Base-by-base conservation (phyloP, 2,329 filamentous ascomycete species). In the Ploettnerulaceae sp. region DNA sequence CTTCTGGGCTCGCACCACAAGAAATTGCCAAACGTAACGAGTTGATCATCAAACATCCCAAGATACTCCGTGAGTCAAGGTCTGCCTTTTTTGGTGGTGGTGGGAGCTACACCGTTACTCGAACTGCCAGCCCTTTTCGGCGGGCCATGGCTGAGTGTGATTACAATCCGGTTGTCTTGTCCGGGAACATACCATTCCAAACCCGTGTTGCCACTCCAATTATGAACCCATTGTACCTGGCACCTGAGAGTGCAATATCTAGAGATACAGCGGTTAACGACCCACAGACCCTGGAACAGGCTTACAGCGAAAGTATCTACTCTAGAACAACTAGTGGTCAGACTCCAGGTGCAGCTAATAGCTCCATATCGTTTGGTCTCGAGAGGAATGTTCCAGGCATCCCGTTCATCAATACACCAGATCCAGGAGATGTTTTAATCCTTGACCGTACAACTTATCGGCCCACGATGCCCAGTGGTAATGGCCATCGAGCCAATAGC, bases 101-200 rank as follows among this genome's bases (percentile, higher is more conserved):
- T 2, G 71, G 73, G 2, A 64, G 68, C 1, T 70, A 69, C 12
- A 71, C 76, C 49, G 62, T 78, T 1, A 77, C 79, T 49, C 69
- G 75, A 21, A 74, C 74, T 0, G 65, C 69, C 20, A 81, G 76
- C 44, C 76, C 77, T 0, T 82, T 75, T 53, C 71, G 77, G 3
- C 71, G 71, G 20, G 73, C 71, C 2, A 57, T 81, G 24, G 54
- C 56, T 4, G 53, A 58, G 37, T 45, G 44, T 25, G 53, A 57
- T 22, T 45, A 48, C 26, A 51, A 46, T 20, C 33, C 47, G 5
- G 34, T 44, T 6, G 29, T 39, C 18, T 6, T 49, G 12, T 37
- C 28, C 33, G 20, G 40, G 3, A 43, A 47, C 21, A 14, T 31
- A 7, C 35, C 35, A 4, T 28, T 39, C 17, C 29, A 22, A 11